phyloP scores from a whole-genome alignment of 2,329 filamentous ascomycete species.

The Elsinoe fawcettii region DNA sequence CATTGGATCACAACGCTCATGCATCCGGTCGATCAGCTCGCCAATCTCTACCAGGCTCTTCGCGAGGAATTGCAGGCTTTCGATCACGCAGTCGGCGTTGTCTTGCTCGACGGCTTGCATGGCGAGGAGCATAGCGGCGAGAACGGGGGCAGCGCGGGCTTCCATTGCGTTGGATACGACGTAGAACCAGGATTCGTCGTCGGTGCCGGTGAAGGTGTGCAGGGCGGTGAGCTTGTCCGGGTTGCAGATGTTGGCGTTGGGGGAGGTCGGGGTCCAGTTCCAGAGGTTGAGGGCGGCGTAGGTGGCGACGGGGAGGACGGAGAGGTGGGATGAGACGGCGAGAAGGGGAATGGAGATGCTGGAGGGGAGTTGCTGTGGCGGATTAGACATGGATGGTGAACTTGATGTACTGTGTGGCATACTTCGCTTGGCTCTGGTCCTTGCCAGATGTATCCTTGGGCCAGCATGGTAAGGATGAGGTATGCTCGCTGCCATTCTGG shows the following conservation, averaged over 20 bases:
- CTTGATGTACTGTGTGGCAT: background rate
- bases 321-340: slow-evolving; percentile 1
- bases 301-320: slow-evolving; percentile 16
- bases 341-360: slow-evolving; percentile 18
- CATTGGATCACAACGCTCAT: slow-evolving; percentile 42
- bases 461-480: slow-evolving; percentile 2
- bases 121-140: slow-evolving; percentile 40
- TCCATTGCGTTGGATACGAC: slow-evolving; percentile 48
- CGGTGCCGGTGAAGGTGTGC: slow-evolving; percentile 10
- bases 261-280: slow-evolving; percentile 10
- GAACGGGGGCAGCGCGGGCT: slow-evolving; percentile 40
- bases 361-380: background rate
- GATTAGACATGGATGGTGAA: background rate
- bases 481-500: slow-evolving; percentile 14
- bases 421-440: slow-evolving; percentile 8
- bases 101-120: slow-evolving; percentile 38
- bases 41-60: slow-evolving; percentile 37
- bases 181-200: slow-evolving; percentile 33
- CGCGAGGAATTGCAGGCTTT: slow-evolving; percentile 35
- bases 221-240: slow-evolving; percentile 7
- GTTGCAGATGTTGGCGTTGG: slow-evolving; percentile 4
- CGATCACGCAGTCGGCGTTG: slow-evolving; percentile 32
- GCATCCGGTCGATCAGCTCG: slow-evolving; percentile 42
- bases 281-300: slow-evolving; percentile 16
- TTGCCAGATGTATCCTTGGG: slow-evolving; percentile 13